A percentile compares a stretch with the other conserved stretches of the same genome.
phyloP scores from a whole-genome alignment of 163 green algal genomes.

The Scenedesmus sp. region DNA sequence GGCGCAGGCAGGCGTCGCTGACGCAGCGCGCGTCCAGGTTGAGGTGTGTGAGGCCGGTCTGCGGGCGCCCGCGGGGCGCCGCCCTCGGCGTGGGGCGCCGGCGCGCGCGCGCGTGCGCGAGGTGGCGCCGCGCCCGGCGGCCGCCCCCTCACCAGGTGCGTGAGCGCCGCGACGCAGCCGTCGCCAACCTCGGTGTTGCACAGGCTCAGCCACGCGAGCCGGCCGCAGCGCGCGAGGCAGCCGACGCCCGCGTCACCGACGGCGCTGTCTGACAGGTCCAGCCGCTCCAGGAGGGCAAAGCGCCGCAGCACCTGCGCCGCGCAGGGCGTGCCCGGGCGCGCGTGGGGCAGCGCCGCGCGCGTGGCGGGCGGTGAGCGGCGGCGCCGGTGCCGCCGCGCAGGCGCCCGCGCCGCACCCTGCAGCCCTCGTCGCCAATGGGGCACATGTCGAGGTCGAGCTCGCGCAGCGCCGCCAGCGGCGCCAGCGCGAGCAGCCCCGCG shows the following conservation, averaged over 20 bases:
- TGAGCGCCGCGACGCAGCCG: not conserved
- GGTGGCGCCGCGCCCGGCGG: not conserved
- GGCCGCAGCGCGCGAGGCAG: not conserved
- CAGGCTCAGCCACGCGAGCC: slow-evolving; percentile 21
- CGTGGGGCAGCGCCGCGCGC: too few species aligned
- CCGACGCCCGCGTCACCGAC: slow-evolving; percentile 3
- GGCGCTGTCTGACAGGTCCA: slow-evolving; percentile 42
- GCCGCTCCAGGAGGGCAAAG: not conserved
- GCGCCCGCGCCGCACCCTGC: slow-evolving; percentile 5
- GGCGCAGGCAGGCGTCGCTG: slow-evolving; percentile 13
- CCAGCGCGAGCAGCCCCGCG: slow-evolving; percentile 12
- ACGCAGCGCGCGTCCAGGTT: slow-evolving; percentile 32
- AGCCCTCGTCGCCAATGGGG: slow-evolving; percentile 34
- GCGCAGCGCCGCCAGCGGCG: not conserved
- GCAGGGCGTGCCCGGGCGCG: too few species aligned
- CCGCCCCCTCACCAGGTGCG: slow-evolving; percentile 3
- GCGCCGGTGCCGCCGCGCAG: too few species aligned
- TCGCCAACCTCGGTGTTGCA: slow-evolving; percentile 33
- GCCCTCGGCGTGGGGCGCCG: too few species aligned
- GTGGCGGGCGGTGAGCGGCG: too few species aligned
- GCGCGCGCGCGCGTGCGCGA: not conserved
- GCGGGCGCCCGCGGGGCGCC: not conserved
- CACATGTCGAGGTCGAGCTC: slow-evolving; percentile 44
- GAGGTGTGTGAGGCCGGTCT: slow-evolving; percentile 30
- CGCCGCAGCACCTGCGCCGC: slow-evolving; percentile 22